These are phyloP conservation scores for Cicer yamashitae DNA, from an alignment of 306 rosid species.

Conservation along the genomic window DNA sequence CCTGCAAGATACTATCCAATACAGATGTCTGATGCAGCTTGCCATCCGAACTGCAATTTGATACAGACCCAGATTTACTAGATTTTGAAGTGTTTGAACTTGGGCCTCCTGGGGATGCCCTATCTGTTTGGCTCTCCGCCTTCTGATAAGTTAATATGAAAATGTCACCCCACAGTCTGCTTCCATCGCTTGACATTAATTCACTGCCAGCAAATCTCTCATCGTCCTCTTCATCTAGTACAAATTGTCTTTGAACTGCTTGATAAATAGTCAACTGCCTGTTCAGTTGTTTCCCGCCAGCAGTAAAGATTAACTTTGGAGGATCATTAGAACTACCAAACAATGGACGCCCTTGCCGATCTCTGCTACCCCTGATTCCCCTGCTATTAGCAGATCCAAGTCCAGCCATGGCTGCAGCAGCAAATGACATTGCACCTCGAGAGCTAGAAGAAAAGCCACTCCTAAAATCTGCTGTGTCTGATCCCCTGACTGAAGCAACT, in stretches of 20 bases:
- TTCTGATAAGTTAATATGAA: conserved; percentile 89
- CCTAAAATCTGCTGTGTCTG: conserved; percentile 77
- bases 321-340: conserved; percentile 76
- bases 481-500: conserved; percentile 71
- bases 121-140: conserved; percentile 77
- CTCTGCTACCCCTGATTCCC: conserved; percentile 89
- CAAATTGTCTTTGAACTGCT: conserved; percentile 95
- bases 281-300: conserved; percentile 93
- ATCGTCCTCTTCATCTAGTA: conserved; percentile 93
- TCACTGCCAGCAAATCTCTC: conserved; percentile 87
- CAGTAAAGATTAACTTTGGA: conserved; percentile 78
- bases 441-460: conserved; percentile 75
- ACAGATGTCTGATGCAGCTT: conserved; percentile 73
- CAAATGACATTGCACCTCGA: conserved; percentile 96
- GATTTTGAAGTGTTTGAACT: conserved; percentile 66
- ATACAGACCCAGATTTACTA: conserved; percentile 64
- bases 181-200: conserved; percentile 80
- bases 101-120: conserved; percentile 70
- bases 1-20: conserved; percentile 91
- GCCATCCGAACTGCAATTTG: conserved; percentile 64
- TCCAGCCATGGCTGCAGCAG: conserved; percentile 99
- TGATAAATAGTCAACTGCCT: conserved; percentile 95
- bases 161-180: conserved; percentile 96
- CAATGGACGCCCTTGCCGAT: conserved; percentile 78
- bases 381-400: conserved; percentile 86